Evolutionary conservation across 2,329 filamentous ascomycete species (phyloP).

Genomic region (Fusarium agapanthi): DNA sequence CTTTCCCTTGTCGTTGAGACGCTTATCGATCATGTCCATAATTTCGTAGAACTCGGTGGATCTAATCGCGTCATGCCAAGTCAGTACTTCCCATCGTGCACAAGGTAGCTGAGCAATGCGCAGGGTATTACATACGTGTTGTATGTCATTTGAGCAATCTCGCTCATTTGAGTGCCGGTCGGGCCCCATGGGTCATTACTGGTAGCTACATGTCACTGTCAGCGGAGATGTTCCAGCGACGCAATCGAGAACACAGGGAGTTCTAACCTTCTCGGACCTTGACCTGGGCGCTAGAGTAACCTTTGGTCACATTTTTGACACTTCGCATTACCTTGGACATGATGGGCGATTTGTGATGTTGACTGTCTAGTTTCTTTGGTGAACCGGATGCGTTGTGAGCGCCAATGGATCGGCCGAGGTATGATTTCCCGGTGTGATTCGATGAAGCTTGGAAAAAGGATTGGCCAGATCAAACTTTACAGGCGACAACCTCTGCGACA

Average conservation of each 20-base stretch:
- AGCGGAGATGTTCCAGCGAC: constrained; percentile 15
- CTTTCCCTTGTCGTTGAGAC: constrained; percentile 98
- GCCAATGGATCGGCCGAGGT: constrained; percentile 34
- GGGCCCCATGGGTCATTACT: constrained; percentile 99
- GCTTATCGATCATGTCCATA: constrained; percentile 99
- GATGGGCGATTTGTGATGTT: constrained; percentile 44
- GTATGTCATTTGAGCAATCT: constrained; percentile 97
- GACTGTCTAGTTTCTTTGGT: constrained; percentile 2
- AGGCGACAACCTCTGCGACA: constrained; percentile 21
- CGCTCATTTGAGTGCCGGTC: constrained; percentile 97
- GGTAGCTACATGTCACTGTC: constrained; percentile 71
- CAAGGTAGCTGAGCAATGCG: neutral
- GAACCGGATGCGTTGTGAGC: constrained; percentile 28
- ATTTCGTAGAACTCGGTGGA: constrained; percentile 99
- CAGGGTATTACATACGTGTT: constrained; percentile 77
- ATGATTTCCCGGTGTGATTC: constrained; percentile 15
- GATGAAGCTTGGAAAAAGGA: constrained; percentile 8
- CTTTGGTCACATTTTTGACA: constrained; percentile 99
- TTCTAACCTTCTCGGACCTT: constrained; percentile 94
- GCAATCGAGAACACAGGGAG: neutral
- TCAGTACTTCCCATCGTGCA: constrained; percentile 25
- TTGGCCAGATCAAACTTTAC: neutral
- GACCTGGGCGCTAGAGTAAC: constrained; percentile 94
- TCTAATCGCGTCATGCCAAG: constrained; percentile 55
- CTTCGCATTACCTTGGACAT: constrained; percentile 99